Conservation (phyloP, 495 filamentous ascomycete species). For the Schizothecium vesticola region DNA sequence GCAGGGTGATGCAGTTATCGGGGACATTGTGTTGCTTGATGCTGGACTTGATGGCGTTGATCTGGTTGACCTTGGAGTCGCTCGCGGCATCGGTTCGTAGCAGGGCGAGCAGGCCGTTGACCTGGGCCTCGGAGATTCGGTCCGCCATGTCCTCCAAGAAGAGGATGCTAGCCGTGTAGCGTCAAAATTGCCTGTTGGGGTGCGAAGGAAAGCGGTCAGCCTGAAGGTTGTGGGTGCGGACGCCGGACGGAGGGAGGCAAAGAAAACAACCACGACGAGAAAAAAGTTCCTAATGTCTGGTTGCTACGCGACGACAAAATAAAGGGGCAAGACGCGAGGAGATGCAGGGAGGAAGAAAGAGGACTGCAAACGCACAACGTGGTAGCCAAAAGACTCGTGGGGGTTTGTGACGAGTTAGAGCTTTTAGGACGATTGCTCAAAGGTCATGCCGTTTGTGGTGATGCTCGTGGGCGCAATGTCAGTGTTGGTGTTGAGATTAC, state of each 20-base stretch:
- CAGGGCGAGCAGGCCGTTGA: constrained; percentile 57
- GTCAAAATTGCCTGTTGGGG: constrained; percentile 21
- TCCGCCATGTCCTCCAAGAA: constrained; percentile 41
- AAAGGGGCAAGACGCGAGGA: not conserved
- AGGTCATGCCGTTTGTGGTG: not conserved
- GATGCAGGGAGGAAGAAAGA: not conserved
- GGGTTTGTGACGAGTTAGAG: not conserved
- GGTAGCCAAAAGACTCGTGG: not conserved
- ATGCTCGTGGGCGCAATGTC: not conserved
- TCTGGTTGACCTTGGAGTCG: constrained; percentile 64
- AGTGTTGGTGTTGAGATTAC: not conserved
- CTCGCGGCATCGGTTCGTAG: constrained; percentile 65
- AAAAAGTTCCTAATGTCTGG: constrained; percentile 1
- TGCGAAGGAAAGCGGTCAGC: not conserved
- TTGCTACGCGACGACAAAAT: constrained; percentile 1
- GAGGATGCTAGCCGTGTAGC: constrained; percentile 16
- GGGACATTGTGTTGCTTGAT: constrained; percentile 88
- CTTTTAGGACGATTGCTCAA: not conserved
- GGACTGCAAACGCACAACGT: constrained; percentile 2
- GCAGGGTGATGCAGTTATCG: constrained; percentile 59
- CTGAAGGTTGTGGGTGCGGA: constrained; percentile 7
- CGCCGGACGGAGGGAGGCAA: constrained; percentile 9
- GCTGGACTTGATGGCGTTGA: constrained; percentile 70
- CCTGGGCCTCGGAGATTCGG: constrained; percentile 57
- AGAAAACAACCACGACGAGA: constrained; percentile 22